phyloP scores from a whole-genome alignment of 768 basidiomycete species.

The Pleurotus tuber-regium region DNA sequence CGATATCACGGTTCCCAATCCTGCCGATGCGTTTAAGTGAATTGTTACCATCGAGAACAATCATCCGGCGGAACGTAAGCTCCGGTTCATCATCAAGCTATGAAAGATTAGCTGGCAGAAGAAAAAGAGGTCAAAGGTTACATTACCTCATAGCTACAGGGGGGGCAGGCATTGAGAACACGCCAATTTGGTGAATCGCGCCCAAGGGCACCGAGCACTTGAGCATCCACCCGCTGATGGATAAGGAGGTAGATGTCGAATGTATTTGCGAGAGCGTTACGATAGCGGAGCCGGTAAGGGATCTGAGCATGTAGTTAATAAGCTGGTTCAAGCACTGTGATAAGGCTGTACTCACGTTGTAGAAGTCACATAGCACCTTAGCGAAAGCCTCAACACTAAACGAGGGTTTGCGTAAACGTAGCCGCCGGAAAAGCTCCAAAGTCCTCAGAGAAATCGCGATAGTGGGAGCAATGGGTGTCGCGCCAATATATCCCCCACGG shows the following conservation, averaged over 20 bases:
- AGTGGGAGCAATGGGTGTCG: slow-evolving; percentile 14
- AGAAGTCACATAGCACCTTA: slow-evolving; percentile 22
- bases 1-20: too few species aligned
- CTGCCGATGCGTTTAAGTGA: too few species aligned
- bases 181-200: slow-evolving; percentile 18
- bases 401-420: slow-evolving; percentile 15
- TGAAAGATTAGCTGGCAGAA: background rate
- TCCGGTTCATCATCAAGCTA: too few species aligned
- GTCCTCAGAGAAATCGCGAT: slow-evolving; percentile 21
- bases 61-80: too few species aligned
- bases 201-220: slow-evolving; percentile 14
- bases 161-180: slow-evolving; percentile 23
- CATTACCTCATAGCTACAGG: slow-evolving; percentile 20
- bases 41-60: too few species aligned
- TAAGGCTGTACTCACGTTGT: slow-evolving; percentile 15
- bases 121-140: background rate
- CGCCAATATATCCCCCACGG: slow-evolving; percentile 16
- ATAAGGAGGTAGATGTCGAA: slow-evolving; percentile 20
- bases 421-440: slow-evolving; percentile 20
- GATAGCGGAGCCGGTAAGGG: slow-evolving; percentile 17
- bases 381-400: slow-evolving; percentile 24
- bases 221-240: slow-evolving; percentile 8
- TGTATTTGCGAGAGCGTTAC: slow-evolving; percentile 15
- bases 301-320: slow-evolving; percentile 15
- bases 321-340: background rate